Evolutionary conservation across 2,329 filamentous ascomycete species (phyloP), one percentile per base, ranked within the genome.

Genomic region (Xylariales sp.): DNA sequence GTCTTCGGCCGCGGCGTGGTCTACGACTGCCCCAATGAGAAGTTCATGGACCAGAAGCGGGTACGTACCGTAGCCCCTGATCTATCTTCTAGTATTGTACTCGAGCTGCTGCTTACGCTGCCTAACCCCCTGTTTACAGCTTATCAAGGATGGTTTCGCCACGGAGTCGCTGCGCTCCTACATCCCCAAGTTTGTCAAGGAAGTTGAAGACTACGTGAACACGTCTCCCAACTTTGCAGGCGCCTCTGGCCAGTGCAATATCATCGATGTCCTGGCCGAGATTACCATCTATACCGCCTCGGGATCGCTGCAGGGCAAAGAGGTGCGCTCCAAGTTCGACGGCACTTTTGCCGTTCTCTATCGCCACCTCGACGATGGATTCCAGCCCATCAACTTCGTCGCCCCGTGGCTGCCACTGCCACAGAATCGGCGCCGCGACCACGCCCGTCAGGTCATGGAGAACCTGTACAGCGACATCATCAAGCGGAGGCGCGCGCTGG

Each of bases 21-120:
- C 38, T 95, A 94, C 59, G 88, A 94, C 60, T 93, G 88, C 65
- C 87, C 88, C 29, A 94, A 94, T 60, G 74, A 87, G 41, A 94
- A 94, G 66, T 76, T 95, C 56, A 94, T 95, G 88, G 88, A 95
- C 68, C 88, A 95, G 72, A 95, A 95, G 72, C 91, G 91, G 79
- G 86, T 89, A 60, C 45, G 65, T 15, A 20, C 10, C 40, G 29
- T n/a, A n/a, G n/a, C n/a, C n/a, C n/a, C n/a, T n/a, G n/a, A n/a
- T n/a, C n/a, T n/a, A n/a, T n/a, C n/a, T n/a, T n/a, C n/a, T n/a
- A n/a, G n/a, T n/a, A n/a, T n/a, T n/a, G n/a, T n/a, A n/a, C n/a
- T n/a, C n/a, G n/a, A n/a, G n/a, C n/a, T n/a, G n/a, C n/a, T n/a
- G n/a, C n/a, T n/a, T n/a, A n/a, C n/a, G n/a, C n/a, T n/a, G n/a